Evolutionary conservation across 345 rosid species (phyloP), one percentile per base, ranked within the genome.

Genomic region (Gossypium australe): DNA sequence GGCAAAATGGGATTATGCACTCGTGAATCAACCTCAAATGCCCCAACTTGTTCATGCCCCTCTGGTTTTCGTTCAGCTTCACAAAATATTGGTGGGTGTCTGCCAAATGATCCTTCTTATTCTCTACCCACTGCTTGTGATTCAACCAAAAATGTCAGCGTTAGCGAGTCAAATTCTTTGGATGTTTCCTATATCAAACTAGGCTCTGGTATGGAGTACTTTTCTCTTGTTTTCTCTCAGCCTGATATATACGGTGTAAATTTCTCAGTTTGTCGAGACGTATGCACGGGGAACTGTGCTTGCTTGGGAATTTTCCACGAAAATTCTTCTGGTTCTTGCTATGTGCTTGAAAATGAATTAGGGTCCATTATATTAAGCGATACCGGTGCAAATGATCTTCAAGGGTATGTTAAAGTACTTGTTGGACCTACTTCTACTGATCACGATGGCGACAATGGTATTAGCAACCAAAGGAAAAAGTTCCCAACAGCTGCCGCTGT

Each of bases 261-360:
- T 25, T 83, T 86, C 49, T 83, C 89, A 0, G 75, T 67, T 48
- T 94, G 98, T 79, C 89, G 82, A 66, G 84, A 85, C 68, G 43
- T 88, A 1, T 94, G 98, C 85, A 83, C 73, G 1, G 73, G 67
- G 51, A 83, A 85, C 68, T 94, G 97, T 81, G 89, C 89, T 51
- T 94, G 98, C 79, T 64, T 90, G 47, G 97, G 94, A 43, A 67
- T 90, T 71, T 91, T 92, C 74, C 84, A 79, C 38, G 78, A 82
- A 59, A 89, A 84, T 78, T 87, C 93, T 13, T 87, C 94, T 16
- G 86, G 89, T 75, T 88, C 90, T 73, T 94, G 98, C 76, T 85
- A 89, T 77, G 25, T 77, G 38, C 81, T 90, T 24, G 82, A 82
- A 34, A 84, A 84, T 53, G 73, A 78, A 52, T 84, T 94, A 65